These are phyloP conservation scores for Fusarium agapanthi DNA, from an alignment of 2,329 filamentous ascomycete species.

Conservation along the genomic window DNA sequence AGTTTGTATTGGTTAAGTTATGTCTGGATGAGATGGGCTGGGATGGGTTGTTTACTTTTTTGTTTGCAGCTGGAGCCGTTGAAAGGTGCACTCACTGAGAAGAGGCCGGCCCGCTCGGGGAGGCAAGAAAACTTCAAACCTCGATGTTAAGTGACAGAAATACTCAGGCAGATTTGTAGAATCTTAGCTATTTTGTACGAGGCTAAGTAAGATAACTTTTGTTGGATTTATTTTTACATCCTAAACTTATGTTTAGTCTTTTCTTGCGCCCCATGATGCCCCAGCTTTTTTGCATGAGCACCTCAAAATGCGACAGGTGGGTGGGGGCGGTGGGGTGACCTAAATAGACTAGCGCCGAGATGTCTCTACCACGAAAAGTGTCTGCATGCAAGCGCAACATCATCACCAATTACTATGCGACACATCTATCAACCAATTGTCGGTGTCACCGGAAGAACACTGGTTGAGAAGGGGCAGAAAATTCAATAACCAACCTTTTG, in stretches of 20 bases:
- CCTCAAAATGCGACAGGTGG: neutral
- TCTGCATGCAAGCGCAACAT: neutral
- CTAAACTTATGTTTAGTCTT: neutral
- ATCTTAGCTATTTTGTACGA: no score
- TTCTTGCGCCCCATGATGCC: neutral
- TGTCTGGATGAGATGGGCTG: neutral
- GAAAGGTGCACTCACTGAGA: neutral
- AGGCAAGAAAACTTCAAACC: neutral
- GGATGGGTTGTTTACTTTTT: constrained; percentile 14
- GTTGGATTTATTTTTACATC: rapidly evolving
- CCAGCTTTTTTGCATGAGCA: neutral
- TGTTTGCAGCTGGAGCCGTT: neutral
- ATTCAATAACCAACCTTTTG: no score
- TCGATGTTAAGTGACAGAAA: neutral
- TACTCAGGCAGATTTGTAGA: neutral
- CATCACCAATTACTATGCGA: neutral
- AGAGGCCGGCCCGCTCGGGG: neutral
- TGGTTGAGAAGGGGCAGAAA: neutral
- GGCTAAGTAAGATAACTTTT: no score
- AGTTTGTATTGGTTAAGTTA: neutral
- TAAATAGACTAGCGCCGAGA: neutral
- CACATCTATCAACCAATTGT: neutral
- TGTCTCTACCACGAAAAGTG: neutral
- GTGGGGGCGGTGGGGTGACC: neutral
- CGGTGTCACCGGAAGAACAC: neutral